Conservation (phyloP, 495 filamentous ascomycete species). For the Bombardia bombarda region DNA sequence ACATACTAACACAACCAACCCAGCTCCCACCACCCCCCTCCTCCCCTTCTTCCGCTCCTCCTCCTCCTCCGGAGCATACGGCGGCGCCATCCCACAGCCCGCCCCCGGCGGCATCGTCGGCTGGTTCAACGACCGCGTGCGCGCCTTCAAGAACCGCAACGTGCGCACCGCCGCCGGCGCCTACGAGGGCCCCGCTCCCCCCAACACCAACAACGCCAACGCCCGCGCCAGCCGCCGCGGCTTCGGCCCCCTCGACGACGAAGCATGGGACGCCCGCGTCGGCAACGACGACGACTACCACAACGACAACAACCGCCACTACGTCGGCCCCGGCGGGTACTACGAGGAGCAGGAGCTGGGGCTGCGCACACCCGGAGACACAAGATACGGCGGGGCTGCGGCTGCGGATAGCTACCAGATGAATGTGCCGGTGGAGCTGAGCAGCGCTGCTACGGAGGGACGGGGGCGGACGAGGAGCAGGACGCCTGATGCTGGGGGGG, state of each 20-base stretch:
- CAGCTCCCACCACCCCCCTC: conserved; percentile 54
- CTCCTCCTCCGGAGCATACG: conserved; percentile 16
- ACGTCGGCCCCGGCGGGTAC: conserved; percentile 42
- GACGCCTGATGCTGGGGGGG: conserved; percentile 11
- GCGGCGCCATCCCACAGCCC: conserved; percentile 41
- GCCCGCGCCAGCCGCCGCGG: conserved; percentile 25
- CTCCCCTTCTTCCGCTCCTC: conserved; percentile 55
- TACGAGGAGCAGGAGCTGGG: conserved; percentile 60
- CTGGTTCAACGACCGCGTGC: conserved; percentile 47
- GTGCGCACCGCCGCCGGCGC: conserved; percentile 50
- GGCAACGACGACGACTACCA: conserved; percentile 51
- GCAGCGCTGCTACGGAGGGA: conserved; percentile 15
- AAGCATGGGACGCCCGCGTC: conserved; percentile 64
- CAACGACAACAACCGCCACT: too few species aligned
- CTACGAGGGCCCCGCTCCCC: conserved; percentile 42
- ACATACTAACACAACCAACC: background rate
- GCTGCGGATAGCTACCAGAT: conserved; percentile 34
- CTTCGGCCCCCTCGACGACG: conserved; percentile 55
- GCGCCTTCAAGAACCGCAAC: conserved; percentile 44
- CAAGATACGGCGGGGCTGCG: conserved; percentile 12
- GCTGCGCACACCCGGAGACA: conserved; percentile 6
- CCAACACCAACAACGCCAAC: conserved; percentile 5
- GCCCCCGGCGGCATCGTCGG: conserved; percentile 49
- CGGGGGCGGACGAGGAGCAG: conserved; percentile 27
- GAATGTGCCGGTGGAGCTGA: conserved; percentile 23